Base-by-base conservation (phyloP, 169 alveolate species). In the Besnoitia besnoiti region DNA sequence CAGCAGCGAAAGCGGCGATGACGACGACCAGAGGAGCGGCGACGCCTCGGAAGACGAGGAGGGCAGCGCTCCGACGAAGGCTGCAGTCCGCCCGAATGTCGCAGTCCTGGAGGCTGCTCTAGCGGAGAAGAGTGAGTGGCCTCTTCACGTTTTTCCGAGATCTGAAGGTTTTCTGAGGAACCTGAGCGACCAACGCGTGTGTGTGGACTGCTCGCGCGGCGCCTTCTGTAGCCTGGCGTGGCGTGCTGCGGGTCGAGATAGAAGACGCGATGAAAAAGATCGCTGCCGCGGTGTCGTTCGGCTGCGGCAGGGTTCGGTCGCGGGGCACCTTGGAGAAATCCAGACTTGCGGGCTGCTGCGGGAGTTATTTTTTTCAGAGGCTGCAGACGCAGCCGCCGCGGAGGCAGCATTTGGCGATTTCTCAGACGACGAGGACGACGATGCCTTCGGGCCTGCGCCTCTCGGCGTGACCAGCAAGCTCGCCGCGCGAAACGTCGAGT, bases 401-500 rank as follows among this genome's bases (percentile, higher is more conserved):
- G 46, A 33, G 5, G 75, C 89, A 0, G 73, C 40, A 0, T 10
- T 49, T 1, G 47, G 44, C 75, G 89, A 16, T 24, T 1, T 44
- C 47, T 46, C 35, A 16, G 91, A 87, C 51, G 82, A 39, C 14
- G 42, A 35, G 19, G n/a, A 24, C 7, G 40, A 27, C n/a, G 93
- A 90, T 27, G 55, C 30, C 30, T 24, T 77, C 44, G 93, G 93
- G 33, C 93, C 93, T 8, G 30, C 2, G 3, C 93, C 93, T 7
- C 55, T 79, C 35, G 93, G 67, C 27, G 67, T 75, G 35, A 50
- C 82, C 61, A 44, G 42, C 37, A 90, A 73, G 37, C 49, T 90
- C 35, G 59, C 89, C n/a, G 30, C 42, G 37, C 0, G 49, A 77
- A 75, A 61, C 62, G 93, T 90, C 67, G 90, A 90, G 93, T 90